Evolutionary conservation across 441 rosid genomes (phyloP), one percentile per base, ranked within the genome.

Genomic region (Gossypium davidsonii): DNA sequence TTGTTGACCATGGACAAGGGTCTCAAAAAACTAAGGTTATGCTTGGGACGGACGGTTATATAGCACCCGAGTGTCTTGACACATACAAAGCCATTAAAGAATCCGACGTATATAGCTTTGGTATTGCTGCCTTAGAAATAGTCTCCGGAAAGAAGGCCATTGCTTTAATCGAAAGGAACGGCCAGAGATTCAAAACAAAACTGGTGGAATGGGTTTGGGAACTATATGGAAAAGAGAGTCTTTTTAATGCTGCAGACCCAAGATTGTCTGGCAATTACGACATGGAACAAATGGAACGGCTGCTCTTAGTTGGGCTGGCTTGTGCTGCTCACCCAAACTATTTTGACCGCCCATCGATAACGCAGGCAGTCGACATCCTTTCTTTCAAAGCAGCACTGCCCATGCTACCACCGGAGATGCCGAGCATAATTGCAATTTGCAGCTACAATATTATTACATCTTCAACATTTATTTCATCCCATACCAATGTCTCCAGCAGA

Each of bases 11-110:
- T 2, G 90, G 84, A 62, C 70, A 83, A 0, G 87, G 81, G 52
- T 82, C 87, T 0, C 77, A 71, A 11, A 84, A 88, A 0, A 89
- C 88, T 0, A 85, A 53, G 18, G 23, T 83, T 2, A 10, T 89
- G 67, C 85, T 85, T 0, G 89, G 88, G 7, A 86, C 91, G 1
- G 59, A 75, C 0, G 89, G 89, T 8, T 85, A 89, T 73, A 7
- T 89, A 74, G 85, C 89, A 18, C 86, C 90, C 3, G 88, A 89
- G 46, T 89, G 77, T 58, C 68, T 87, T 39, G 63, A 72, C 65
- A 87, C 86, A 2, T 74, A 82, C 9, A 78, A 85, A 58, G 82
- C 88, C 2, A 81, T 81, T 51, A 83, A 83, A 51, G 86, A 83
- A 37, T 79, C 89, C 0, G 87, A 88, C 18, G 75, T 87, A 6